Evolutionary conservation across 345 rosid species (phyloP).

Genomic region (Erysimum cheiranthoides): DNA sequence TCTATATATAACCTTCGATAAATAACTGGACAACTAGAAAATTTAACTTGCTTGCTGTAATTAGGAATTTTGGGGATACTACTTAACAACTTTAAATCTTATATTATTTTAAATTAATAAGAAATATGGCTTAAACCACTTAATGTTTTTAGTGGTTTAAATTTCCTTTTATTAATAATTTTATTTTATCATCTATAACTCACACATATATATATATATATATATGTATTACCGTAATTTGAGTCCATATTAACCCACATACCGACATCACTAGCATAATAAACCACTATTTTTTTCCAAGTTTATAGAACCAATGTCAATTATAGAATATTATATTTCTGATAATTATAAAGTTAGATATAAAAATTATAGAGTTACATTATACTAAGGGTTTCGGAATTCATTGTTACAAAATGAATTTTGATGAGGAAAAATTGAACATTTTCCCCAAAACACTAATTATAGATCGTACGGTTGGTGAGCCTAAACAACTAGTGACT

Average conservation of each 20-base stretch:
- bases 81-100: background rate
- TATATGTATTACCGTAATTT: background rate
- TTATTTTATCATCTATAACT: background rate
- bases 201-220: too few species aligned
- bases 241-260: too few species aligned
- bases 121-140: background rate
- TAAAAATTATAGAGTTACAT: background rate
- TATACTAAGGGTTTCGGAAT: background rate
- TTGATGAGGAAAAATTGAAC: background rate
- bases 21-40: background rate
- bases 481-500: background rate
- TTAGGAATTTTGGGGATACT: background rate
- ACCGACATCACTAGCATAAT: too few species aligned
- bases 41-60: background rate
- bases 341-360: background rate
- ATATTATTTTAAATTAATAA: background rate
- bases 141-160: too few species aligned
- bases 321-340: background rate
- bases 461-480: constrained; percentile 23
- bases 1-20: background rate
- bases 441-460: background rate
- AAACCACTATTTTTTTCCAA: background rate
- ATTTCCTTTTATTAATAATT: too few species aligned
- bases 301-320: background rate
- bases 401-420: background rate